Evolutionary conservation across 1,284 basidiomycete genomes (phyloP), one percentile per base, ranked within the genome.

Genomic region (Apiotrichum veenhuisii): DNA sequence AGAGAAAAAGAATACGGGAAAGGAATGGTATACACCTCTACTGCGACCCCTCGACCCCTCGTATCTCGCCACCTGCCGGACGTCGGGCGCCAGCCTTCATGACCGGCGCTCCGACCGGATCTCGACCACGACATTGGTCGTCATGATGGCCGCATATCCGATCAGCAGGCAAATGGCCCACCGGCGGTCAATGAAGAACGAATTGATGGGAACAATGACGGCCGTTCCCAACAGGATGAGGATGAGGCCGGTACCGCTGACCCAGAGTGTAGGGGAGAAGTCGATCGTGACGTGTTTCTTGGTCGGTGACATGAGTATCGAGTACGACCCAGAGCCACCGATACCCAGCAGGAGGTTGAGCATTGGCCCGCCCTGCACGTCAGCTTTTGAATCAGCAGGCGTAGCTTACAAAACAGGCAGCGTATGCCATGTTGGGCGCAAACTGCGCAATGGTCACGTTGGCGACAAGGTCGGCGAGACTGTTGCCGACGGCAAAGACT

Each of bases 401-500:
- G 10, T n/a, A 18, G 17, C 43, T 45, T 30, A 45, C 44, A 60
- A 77, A 72, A 58, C 73, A 75, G 10, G 86, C 85, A 15, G 72
- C 72, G 59, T 75, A 77, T 14, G 76, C 74, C 76, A 77, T 77
- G 38, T 72, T 72, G 11, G 76, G 76, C 1, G 76, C 73, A 54
- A 77, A 77, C 60, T 75, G 87, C 20, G 91, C 92, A 10, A 91
- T 90, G 48, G 90, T 94, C 77, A 92, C 88, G 77, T 98, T 98
- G 36, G 95, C 94, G 3, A 98, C 94, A 20, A 98, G 83, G 76
- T 98, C 95, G 1, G 94, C 95, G 9, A 97, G 83, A 33, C 90
- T 94, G 77, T 98, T 98, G 23, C 95, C 95, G 34, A 97, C 83
- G 0, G 94, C 95, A 69, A 98, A 98, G 62, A 98, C 71, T 71